Conservation (phyloP, 2,329 filamentous ascomycete genomes). For the Aureobasidium sp. region DNA sequence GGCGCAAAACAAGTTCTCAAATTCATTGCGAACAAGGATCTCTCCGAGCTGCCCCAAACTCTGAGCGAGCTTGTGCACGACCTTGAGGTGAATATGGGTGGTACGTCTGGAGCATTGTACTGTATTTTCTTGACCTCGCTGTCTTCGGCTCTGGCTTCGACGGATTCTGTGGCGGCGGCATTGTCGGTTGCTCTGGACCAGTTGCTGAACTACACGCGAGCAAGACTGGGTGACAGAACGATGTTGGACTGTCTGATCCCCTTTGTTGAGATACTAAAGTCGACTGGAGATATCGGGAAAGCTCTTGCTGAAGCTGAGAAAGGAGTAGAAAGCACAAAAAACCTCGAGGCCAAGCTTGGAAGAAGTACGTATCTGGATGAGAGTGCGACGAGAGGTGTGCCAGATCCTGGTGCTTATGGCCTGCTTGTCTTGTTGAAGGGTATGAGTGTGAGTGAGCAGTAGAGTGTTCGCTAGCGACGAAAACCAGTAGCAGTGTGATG, state of each 20-base stretch:
- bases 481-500: not conserved
- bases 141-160: slow-evolving; percentile 20
- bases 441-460: slow-evolving; percentile 16
- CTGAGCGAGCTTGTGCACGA: slow-evolving; percentile 24
- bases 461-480: not conserved
- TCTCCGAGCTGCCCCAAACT: slow-evolving; percentile 20
- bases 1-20: slow-evolving; percentile 27
- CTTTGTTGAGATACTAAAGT: slow-evolving; percentile 23
- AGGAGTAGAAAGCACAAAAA: slow-evolving; percentile 28
- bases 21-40: slow-evolving; percentile 25
- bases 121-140: slow-evolving; percentile 29
- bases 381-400: slow-evolving; percentile 27
- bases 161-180: slow-evolving; percentile 19
- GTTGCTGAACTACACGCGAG: slow-evolving; percentile 27
- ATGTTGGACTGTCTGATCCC: slow-evolving; percentile 31
- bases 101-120: slow-evolving; percentile 28
- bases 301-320: slow-evolving; percentile 21
- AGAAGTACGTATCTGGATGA: slow-evolving; percentile 29
- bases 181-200: slow-evolving; percentile 22
- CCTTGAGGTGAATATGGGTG: slow-evolving; percentile 29
- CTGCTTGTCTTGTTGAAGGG: slow-evolving; percentile 28
- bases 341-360: slow-evolving; percentile 27
- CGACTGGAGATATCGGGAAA: slow-evolving; percentile 17
- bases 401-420: slow-evolving; percentile 30
- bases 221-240: slow-evolving; percentile 27